These are phyloP conservation scores for Solanum infundibuliforme DNA, from an alignment of 257 asterid genomes.

Conservation along the genomic window DNA sequence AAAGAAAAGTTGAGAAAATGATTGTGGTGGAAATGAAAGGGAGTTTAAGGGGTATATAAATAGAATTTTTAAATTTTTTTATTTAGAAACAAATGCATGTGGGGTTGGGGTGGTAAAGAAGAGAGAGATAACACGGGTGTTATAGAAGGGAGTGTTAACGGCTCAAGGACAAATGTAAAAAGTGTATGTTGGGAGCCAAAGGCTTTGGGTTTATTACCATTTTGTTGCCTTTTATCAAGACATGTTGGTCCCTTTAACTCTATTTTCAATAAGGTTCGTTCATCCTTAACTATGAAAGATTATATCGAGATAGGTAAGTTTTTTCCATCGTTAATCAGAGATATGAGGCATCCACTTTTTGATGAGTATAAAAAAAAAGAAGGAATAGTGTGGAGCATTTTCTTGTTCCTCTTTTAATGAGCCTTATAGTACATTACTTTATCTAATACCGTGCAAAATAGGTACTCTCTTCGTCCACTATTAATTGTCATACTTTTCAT, in stretches of 20 bases:
- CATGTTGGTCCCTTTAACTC: slow-evolving; percentile 6
- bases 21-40: slow-evolving; percentile 16
- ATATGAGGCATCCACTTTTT: fast-evolving
- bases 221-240: background rate
- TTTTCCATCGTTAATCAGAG: background rate
- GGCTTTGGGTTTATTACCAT: background rate
- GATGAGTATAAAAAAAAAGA: background rate
- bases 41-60: slow-evolving; percentile 17
- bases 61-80: background rate
- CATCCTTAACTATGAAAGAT: background rate
- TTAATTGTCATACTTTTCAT: too few species aligned
- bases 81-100: slow-evolving; percentile 20
- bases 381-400: background rate
- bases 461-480: fast-evolving
- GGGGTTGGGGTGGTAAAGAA: slow-evolving; percentile 24
- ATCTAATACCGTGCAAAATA: background rate
- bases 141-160: background rate
- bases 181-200: slow-evolving; percentile 3
- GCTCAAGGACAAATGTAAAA: background rate
- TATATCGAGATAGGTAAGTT: background rate
- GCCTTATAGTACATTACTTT: background rate
- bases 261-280: background rate
- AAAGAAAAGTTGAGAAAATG: background rate
- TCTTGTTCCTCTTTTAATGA: background rate
- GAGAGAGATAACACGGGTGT: background rate